Percentiles rank a stretch among this genome's conserved stretches.
Conservation (phyloP, 768 basidiomycete species). For the Pleurotus pulmonarius region DNA sequence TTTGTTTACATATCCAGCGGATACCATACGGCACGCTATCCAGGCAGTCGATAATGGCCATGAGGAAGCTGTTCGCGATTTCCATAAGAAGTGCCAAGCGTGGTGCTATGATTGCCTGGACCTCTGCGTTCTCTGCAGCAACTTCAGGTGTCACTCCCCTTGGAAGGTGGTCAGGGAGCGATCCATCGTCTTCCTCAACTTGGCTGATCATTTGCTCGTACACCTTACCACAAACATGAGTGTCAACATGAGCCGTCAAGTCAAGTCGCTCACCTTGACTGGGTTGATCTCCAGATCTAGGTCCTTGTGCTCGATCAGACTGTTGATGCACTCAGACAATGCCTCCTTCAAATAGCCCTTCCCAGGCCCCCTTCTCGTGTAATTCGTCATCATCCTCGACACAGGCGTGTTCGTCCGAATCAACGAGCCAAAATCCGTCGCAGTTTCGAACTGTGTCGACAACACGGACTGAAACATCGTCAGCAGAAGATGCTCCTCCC, state of each 20-base stretch:
- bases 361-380: slow-evolving; percentile 95
- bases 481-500: slow-evolving; percentile 95
- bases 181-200: slow-evolving; percentile 94
- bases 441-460: slow-evolving; percentile 97
- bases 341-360: slow-evolving; percentile 98
- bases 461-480: slow-evolving; percentile 99
- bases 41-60: slow-evolving; percentile 97
- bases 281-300: slow-evolving; percentile 99
- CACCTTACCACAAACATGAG: slow-evolving; percentile 46
- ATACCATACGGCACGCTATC: slow-evolving; percentile 99
- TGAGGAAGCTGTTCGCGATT: slow-evolving; percentile 94
- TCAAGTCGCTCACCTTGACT: slow-evolving; percentile 64
- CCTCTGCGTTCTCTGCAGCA: slow-evolving; percentile 89
- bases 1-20: slow-evolving; percentile 99
- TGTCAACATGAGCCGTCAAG: neutral
- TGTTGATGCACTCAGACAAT: slow-evolving; percentile 95
- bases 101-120: slow-evolving; percentile 96
- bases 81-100: slow-evolving; percentile 99
- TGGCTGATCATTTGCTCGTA: slow-evolving; percentile 99
- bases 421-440: slow-evolving; percentile 95
- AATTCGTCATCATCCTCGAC: slow-evolving; percentile 99
- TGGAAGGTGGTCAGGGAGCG: slow-evolving; percentile 84
- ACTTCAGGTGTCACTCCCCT: slow-evolving; percentile 90
- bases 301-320: slow-evolving; percentile 98
- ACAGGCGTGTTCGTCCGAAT: slow-evolving; percentile 98